Conservation (phyloP, 2,329 filamentous ascomycete species). For the Sporothrix mexicana region DNA sequence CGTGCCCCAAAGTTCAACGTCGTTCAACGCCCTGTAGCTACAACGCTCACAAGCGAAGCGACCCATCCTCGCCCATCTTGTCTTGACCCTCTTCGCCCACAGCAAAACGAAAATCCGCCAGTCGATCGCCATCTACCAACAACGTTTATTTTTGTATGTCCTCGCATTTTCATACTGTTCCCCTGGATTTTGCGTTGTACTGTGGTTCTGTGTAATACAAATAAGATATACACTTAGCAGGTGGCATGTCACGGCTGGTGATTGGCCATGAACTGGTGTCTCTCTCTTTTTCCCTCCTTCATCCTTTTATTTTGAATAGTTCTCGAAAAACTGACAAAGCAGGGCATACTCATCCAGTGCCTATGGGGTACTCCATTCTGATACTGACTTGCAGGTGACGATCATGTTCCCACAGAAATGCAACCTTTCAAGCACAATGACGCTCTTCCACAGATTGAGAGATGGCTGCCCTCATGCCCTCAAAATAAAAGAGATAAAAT, state of each 20-base stretch:
- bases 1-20: background rate
- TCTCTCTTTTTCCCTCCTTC: background rate
- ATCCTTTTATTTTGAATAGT: background rate
- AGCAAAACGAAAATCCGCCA: constrained; percentile 4
- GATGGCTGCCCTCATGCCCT: background rate
- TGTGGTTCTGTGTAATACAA: background rate
- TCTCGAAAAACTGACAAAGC: background rate
- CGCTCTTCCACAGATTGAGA: background rate
- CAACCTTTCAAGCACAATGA: background rate
- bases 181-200: background rate
- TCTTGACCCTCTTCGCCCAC: background rate
- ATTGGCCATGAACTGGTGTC: background rate
- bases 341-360: background rate
- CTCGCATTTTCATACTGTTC: background rate
- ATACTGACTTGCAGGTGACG: constrained; percentile 20
- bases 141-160: background rate
- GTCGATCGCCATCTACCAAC: constrained; percentile 21
- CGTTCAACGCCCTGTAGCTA: background rate
- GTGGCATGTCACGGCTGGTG: constrained; percentile 1
- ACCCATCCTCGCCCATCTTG: background rate
- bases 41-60: constrained; percentile 1
- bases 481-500: background rate
- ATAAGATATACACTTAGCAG: background rate
- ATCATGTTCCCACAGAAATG: background rate
- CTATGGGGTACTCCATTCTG: no score